Percentiles rank a stretch among this genome's conserved stretches.
These are phyloP conservation scores for Xylariaceae sp. DNA, from an alignment of 2,329 filamentous ascomycete genomes.

Conservation along the genomic window DNA sequence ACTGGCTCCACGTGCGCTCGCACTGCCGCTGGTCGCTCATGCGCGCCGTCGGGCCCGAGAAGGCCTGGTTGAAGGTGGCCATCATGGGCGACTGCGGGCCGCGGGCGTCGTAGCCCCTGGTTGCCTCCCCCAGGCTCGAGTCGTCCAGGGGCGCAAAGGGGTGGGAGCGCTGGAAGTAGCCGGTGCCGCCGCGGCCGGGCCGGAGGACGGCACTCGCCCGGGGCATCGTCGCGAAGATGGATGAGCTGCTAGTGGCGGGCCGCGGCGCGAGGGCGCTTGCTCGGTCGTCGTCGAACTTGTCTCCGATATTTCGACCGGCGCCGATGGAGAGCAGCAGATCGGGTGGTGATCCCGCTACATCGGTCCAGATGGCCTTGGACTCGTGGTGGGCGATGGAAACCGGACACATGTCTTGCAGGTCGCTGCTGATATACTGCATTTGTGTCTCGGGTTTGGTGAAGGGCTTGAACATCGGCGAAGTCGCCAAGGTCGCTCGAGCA, in stretches of 20 bases:
- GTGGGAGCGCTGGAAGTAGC: slow-evolving; percentile 22
- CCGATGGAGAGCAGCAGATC: slow-evolving; percentile 24
- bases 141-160: slow-evolving; percentile 2
- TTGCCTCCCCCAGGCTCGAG: slow-evolving; percentile 5
- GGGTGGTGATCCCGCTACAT: slow-evolving; percentile 14
- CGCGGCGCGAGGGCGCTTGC: slow-evolving; percentile 8
- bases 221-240: slow-evolving; percentile 6
- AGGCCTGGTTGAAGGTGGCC: slow-evolving; percentile 21
- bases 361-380: slow-evolving; percentile 21
- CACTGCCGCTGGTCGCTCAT: slow-evolving; percentile 18
- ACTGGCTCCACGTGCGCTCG: slow-evolving; percentile 19
- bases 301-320: slow-evolving; percentile 22
- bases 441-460: slow-evolving; percentile 21
- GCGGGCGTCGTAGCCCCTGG: slow-evolving; percentile 21
- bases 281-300: slow-evolving; percentile 11
- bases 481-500: slow-evolving; percentile 23
- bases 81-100: slow-evolving; percentile 23
- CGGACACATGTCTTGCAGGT: slow-evolving; percentile 18
- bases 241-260: slow-evolving; percentile 15
- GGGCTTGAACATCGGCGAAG: slow-evolving; percentile 22
- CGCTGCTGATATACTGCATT: slow-evolving; percentile 18
- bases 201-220: slow-evolving; percentile 18
- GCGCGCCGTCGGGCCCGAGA: slow-evolving; percentile 18
- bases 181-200: slow-evolving; percentile 22
- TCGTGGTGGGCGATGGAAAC: slow-evolving; percentile 21